Conservation (phyloP, 2,329 filamentous ascomycete species). For the Colletotrichum sp. region DNA sequence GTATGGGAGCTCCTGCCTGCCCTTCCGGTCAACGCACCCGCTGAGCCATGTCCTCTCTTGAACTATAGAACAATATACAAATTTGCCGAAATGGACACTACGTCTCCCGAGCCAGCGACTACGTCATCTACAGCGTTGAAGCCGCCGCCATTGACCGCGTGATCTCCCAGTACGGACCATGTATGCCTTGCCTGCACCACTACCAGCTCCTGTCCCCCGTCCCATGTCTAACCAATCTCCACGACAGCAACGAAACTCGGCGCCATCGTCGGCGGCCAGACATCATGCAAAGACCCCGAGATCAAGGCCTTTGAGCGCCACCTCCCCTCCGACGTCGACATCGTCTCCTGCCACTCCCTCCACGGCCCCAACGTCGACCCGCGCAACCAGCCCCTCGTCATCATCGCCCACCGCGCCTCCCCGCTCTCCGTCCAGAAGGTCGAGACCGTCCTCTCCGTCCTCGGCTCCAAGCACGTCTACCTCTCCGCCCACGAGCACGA, state of each 20-base stretch:
- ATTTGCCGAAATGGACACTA: slow-evolving; percentile 94
- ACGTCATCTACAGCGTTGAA: slow-evolving; percentile 98
- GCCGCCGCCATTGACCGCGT: slow-evolving; percentile 88
- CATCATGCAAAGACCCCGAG: slow-evolving; percentile 97
- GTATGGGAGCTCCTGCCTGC: slow-evolving; percentile 59
- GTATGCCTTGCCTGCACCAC: slow-evolving; percentile 54
- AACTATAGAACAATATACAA: slow-evolving; percentile 72
- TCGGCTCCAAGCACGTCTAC: slow-evolving; percentile 85
- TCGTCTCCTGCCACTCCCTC: slow-evolving; percentile 94
- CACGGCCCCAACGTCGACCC: slow-evolving; percentile 92
- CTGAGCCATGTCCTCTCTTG: slow-evolving; percentile 16
- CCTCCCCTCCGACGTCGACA: slow-evolving; percentile 86
- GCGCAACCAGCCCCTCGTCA: slow-evolving; percentile 85
- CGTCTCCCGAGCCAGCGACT: slow-evolving; percentile 96
- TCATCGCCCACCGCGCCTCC: slow-evolving; percentile 92
- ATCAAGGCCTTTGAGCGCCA: slow-evolving; percentile 91
- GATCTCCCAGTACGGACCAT: slow-evolving; percentile 88
- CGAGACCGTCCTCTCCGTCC: slow-evolving; percentile 79
- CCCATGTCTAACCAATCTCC: background rate
- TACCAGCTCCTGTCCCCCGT: background rate
- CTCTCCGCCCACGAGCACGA: slow-evolving; percentile 89
- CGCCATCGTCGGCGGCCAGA: slow-evolving; percentile 96
- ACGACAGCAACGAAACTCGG: slow-evolving; percentile 85
- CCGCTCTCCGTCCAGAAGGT: slow-evolving; percentile 79
- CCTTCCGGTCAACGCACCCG: slow-evolving; percentile 5